phyloP scores from a whole-genome alignment of 2,329 filamentous ascomycete species.

The Blastomyces silverae region DNA sequence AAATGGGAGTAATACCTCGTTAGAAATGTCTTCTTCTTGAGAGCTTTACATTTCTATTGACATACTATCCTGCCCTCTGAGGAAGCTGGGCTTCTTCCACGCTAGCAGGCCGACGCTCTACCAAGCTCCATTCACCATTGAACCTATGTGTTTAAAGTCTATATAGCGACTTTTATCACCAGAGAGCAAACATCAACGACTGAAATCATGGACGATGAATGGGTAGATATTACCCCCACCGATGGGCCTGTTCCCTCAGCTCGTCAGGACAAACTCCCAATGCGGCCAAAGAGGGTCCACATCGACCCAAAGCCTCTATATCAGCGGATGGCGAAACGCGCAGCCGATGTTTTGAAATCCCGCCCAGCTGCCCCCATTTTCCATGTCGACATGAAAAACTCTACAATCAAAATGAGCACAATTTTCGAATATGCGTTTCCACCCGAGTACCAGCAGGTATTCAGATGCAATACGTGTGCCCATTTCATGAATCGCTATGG shows the following conservation, averaged over 20 bases:
- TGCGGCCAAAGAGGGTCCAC: not conserved
- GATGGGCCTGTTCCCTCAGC: not conserved
- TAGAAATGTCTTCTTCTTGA: not conserved
- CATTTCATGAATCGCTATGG: slow-evolving; percentile 9
- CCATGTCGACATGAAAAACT: not conserved
- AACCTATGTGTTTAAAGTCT: not conserved
- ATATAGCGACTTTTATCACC: not conserved
- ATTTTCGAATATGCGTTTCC: slow-evolving; percentile 3
- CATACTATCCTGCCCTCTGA: not conserved
- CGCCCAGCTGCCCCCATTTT: not conserved
- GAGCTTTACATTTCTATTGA: not conserved
- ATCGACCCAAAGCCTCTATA: not conserved
- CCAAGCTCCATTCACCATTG: not conserved
- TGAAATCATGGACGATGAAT: slow-evolving; percentile 6
- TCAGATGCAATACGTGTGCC: slow-evolving; percentile 3
- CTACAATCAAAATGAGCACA: not conserved
- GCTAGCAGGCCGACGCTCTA: not conserved
- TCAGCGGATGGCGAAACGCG: slow-evolving; percentile 3
- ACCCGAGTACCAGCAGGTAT: not conserved
- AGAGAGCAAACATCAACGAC: not conserved
- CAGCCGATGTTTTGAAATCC: not conserved
- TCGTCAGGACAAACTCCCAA: not conserved
- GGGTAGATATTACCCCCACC: not conserved
- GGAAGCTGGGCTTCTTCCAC: not conserved
- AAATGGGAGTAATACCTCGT: not conserved